Evolutionary conservation across 805 yeast genomes (phyloP), one percentile per base, ranked within the genome.

Genomic region (Sugiyamaella chiloensis): DNA sequence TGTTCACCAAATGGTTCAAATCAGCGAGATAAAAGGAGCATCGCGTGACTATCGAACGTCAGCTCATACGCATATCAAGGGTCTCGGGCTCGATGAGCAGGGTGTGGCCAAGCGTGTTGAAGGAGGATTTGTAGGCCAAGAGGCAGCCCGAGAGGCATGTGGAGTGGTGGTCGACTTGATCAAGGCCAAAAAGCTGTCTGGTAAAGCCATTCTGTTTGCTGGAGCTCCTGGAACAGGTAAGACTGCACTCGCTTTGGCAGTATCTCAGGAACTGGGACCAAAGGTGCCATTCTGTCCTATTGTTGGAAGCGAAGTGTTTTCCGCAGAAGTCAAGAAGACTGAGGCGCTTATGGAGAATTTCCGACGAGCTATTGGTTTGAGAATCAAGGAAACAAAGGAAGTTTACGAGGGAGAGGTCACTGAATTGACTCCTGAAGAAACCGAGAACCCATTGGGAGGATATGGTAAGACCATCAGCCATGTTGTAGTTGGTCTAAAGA

Each of bases 211-310:
- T 44, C 69, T 93, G 51, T 75, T 93, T 46, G 98, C 99, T 0
- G 99, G 99, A 44, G 95, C 96, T 4, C 98, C 99, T 7, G 96
- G 98, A 0, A 91, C 98, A 4, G 99, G 99, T 63, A 93, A 93
- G 66, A 93, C 99, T 2, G 99, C 99, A 1, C 76, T 93, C 60
- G 98, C 98, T 0, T 75, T 93, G 60, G 99, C 97, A 1, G 82
- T 93, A 48, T 87, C 97, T 2, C 98, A 93, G 65, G 96, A 88
- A 65, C 74, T 93, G 59, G 99, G 99, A 3, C 93, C 95, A 32
- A 89, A 91, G 63, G 98, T 93, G 46, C 99, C 99, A 40, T 93
- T 93, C 65, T 90, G 96, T 61, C 98, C 98, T 3, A 83, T 93
- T 60, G 97, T 95, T 20, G 99, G 97, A 31, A 80, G 89, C 50